phyloP scores from a whole-genome alignment of 73 alveolate species.

The Effrenium voratum region DNA sequence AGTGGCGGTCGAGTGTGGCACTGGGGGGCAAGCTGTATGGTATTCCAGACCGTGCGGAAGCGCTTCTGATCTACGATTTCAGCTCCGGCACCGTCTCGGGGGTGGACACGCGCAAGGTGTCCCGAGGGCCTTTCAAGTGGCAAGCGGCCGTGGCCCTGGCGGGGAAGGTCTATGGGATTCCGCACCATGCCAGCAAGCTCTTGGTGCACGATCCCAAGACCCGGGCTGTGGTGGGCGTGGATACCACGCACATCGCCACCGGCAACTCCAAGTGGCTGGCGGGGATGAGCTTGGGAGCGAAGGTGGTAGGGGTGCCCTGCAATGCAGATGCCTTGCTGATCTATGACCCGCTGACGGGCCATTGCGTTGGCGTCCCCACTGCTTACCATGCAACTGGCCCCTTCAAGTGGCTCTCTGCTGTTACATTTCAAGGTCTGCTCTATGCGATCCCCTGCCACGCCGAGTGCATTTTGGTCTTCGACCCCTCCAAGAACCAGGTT shows the following conservation, averaged over 20 bases:
- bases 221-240: slow-evolving; percentile 1
- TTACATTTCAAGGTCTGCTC: slow-evolving; percentile 34
- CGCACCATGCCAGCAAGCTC: slow-evolving; percentile 61
- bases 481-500: slow-evolving; percentile 54
- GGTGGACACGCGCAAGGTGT: slow-evolving; percentile 30
- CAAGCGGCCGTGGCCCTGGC: slow-evolving; percentile 65
- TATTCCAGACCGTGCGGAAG: slow-evolving; percentile 81
- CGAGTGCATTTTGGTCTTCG: slow-evolving; percentile 52
- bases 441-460: slow-evolving; percentile 93
- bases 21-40: slow-evolving; percentile 77
- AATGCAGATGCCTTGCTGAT: slow-evolving; percentile 35
- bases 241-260: slow-evolving; percentile 35
- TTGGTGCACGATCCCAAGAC: slow-evolving; percentile 19
- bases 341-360: slow-evolving; percentile 33
- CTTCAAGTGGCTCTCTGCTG: slow-evolving; percentile 67
- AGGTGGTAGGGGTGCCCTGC: slow-evolving; percentile 64
- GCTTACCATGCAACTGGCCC: slow-evolving; percentile 38
- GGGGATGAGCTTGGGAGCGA: slow-evolving; percentile 60
- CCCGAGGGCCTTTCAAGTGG: slow-evolving; percentile 79
- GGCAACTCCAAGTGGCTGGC: slow-evolving; percentile 80
- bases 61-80: slow-evolving; percentile 60
- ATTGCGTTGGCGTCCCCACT: slow-evolving; percentile 9
- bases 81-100: slow-evolving; percentile 11
- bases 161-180: slow-evolving; percentile 37
- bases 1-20: slow-evolving; percentile 80